Evolutionary conservation across 352 stramenopile species (phyloP).

Genomic region (Pythium biforme): DNA sequence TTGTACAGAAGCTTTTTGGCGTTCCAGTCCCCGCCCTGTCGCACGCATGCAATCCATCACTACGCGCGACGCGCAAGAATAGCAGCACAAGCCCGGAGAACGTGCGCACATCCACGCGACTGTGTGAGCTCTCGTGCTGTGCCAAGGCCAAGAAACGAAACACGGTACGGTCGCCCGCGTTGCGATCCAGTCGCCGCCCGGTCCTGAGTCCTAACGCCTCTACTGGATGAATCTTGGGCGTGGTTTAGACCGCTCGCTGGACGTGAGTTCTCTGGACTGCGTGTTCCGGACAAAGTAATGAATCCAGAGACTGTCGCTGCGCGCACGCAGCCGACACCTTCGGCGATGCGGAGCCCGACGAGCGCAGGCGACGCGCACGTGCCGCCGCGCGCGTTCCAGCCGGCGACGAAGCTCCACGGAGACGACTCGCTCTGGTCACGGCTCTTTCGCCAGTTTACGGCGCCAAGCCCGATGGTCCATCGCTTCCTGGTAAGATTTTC

Average conservation of each 20-base stretch:
- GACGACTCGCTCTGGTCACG: constrained; percentile 47
- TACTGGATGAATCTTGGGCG: background rate
- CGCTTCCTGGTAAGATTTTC: constrained; percentile 40
- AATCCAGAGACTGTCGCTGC: constrained; percentile 3
- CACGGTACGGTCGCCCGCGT: background rate
- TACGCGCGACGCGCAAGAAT: background rate
- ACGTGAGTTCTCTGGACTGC: background rate
- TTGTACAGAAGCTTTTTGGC: background rate
- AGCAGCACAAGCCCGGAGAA: background rate
- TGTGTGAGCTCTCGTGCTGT: background rate
- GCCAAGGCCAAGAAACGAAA: background rate
- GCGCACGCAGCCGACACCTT: background rate
- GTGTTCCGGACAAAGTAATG: background rate
- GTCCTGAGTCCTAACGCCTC: background rate
- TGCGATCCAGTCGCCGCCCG: background rate
- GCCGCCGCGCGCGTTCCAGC: constrained; percentile 19
- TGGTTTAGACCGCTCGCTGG: background rate
- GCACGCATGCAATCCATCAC: background rate
- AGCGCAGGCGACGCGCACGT: too few relatives aligned
- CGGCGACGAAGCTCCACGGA: constrained; percentile 10
- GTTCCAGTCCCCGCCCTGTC: background rate
- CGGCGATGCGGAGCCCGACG: constrained; percentile 4
- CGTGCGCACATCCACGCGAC: background rate
- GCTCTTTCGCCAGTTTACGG: constrained; percentile 48
- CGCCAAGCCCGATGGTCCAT: constrained; percentile 29